phyloP scores from a whole-genome alignment of 768 basidiomycete genomes.

The Kockovaella imperatae region DNA sequence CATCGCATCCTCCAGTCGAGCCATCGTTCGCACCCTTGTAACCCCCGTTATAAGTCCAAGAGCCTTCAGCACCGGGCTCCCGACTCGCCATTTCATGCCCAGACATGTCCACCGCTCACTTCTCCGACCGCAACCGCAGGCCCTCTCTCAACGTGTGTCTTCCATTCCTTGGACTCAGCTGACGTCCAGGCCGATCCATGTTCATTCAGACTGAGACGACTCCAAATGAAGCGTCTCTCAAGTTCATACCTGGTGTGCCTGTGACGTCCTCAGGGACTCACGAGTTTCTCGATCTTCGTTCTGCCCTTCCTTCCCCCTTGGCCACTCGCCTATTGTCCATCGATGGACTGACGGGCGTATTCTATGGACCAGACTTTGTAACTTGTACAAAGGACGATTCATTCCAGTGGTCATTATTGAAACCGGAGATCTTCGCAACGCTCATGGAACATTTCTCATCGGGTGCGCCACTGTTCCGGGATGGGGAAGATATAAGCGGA shows the following conservation, averaged over 20 bases:
- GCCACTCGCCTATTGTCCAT: conserved; percentile 91
- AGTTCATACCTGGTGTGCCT: conserved; percentile 87
- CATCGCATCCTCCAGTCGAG: too few relatives aligned
- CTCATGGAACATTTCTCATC: conserved; percentile 97
- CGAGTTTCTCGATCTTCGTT: conserved; percentile 84
- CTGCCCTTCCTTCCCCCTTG: conserved; percentile 84
- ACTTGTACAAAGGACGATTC: conserved; percentile 69
- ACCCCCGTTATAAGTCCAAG: too few relatives aligned
- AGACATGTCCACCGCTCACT: too few relatives aligned
- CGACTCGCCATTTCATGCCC: too few relatives aligned
- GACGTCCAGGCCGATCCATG: conserved; percentile 64
- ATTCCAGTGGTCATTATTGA: conserved; percentile 74
- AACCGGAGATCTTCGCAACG: conserved; percentile 91
- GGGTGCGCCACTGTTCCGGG: conserved; percentile 73
- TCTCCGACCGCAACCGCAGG: too few relatives aligned
- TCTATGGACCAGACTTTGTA: conserved; percentile 97
- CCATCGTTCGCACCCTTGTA: too few relatives aligned
- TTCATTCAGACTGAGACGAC: conserved; percentile 98
- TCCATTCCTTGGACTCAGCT: too few relatives aligned
- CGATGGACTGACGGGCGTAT: conserved; percentile 77
- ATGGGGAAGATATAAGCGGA: conserved; percentile 64
- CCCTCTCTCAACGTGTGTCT: too few relatives aligned
- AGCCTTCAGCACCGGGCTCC: too few relatives aligned
- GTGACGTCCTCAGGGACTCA: conserved; percentile 83
- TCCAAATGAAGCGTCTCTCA: conserved; percentile 93